Evolutionary conservation across 306 rosid species (phyloP).

Genomic region (Cicer chorassanicum): DNA sequence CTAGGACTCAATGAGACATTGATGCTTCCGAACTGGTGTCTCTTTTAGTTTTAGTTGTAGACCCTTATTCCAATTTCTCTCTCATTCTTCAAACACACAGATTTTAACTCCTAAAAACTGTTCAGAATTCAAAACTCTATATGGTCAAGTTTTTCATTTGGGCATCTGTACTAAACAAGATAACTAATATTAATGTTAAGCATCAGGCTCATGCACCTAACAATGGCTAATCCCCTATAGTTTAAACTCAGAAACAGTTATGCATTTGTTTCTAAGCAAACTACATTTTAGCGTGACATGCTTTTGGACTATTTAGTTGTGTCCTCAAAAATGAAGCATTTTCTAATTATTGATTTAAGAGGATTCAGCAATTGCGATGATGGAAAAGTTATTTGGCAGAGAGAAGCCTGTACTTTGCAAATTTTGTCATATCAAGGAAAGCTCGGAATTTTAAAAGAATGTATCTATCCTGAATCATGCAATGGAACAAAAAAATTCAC

Average conservation of each 20-base stretch:
- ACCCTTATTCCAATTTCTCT: no score
- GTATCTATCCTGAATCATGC: constrained; percentile 9
- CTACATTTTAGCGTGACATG: constrained; percentile 24
- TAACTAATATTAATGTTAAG: constrained; percentile 21
- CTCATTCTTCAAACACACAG: no score
- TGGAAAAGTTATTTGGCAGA: neutral
- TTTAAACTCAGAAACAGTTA: constrained; percentile 12
- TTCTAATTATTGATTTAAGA: constrained; percentile 15
- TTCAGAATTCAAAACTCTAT: no score
- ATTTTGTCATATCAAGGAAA: constrained; percentile 1
- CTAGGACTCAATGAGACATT: no score
- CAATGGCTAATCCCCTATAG: neutral
- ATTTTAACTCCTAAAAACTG: no score
- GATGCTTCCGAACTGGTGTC: no score
- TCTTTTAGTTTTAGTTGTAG: no score
- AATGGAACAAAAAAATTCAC: neutral
- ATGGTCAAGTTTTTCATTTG: neutral
- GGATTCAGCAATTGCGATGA: constrained; percentile 22
- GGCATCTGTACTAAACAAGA: constrained; percentile 10
- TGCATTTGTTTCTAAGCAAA: constrained; percentile 26
- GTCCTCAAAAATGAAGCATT: constrained; percentile 32
- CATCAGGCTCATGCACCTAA: neutral
- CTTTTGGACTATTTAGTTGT: constrained; percentile 24
- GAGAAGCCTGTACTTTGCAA: constrained; percentile 7
- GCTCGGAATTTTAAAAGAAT: neutral